A percentile compares a stretch with the other conserved stretches of the same genome.
Conservation (phyloP, 129 eudicot genomes). For the Heracleum sosnowskyi region DNA sequence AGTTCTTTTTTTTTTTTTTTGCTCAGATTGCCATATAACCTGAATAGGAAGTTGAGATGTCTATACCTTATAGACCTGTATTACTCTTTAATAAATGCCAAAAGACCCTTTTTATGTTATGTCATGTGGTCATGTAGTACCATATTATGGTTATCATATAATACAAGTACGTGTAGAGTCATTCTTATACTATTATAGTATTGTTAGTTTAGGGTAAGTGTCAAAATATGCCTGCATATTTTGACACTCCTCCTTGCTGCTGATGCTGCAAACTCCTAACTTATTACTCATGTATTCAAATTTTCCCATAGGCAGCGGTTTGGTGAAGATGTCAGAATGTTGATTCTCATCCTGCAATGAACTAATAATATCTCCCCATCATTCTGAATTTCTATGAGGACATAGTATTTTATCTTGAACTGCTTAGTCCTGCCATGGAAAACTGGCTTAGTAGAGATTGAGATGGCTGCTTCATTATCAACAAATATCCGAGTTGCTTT, state of each 20-base stretch:
- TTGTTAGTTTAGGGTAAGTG: not conserved
- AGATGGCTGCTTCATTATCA: not conserved
- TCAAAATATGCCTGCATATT: too few relatives aligned
- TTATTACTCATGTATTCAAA: not conserved
- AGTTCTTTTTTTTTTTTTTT: not conserved
- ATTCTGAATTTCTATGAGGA: not conserved
- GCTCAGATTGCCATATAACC: not conserved
- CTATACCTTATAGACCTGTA: not conserved
- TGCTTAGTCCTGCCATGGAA: not conserved
- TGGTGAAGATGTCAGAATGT: not conserved
- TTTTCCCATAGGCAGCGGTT: not conserved
- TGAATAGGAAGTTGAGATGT: not conserved
- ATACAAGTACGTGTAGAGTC: too few relatives aligned
- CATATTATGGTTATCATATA: too few relatives aligned
- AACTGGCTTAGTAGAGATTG: not conserved
- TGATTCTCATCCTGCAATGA: not conserved
- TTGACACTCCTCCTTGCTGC: not conserved
- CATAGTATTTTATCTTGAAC: not conserved
- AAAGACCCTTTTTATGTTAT: not conserved
- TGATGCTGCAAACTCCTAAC: not conserved
- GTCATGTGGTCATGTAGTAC: too few relatives aligned
- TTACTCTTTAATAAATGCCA: not conserved
- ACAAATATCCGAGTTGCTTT: not conserved
- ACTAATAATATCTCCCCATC: not conserved
- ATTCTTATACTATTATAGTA: not conserved